A percentile compares a stretch with the other conserved stretches of the same genome.
Evolutionary conservation across 192 early-diverging fungal species (phyloP).

Genomic region (Linderina pennispora): DNA sequence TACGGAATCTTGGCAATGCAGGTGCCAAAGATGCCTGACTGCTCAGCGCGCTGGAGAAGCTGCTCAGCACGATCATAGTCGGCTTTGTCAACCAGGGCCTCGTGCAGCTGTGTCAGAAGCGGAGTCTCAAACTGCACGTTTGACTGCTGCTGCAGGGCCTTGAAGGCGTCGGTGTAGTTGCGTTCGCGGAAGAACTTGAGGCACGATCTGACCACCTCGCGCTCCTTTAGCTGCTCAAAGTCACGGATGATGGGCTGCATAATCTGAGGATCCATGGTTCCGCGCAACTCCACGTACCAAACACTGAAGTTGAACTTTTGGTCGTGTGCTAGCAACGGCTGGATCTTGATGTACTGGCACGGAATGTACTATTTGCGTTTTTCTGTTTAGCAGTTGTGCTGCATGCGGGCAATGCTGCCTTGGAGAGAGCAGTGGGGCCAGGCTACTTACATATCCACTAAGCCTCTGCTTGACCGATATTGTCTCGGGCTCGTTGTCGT

Average conservation of each 20-base stretch:
- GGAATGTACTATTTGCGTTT: slow-evolving; percentile 65
- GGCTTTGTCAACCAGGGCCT: slow-evolving; percentile 57
- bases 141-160: slow-evolving; percentile 58
- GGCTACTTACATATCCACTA: slow-evolving; percentile 55
- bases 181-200: slow-evolving; percentile 84
- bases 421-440: not conserved
- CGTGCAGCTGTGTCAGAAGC: slow-evolving; percentile 69
- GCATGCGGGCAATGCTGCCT: not conserved
- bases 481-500: slow-evolving; percentile 77
- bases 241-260: slow-evolving; percentile 45
- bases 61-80: slow-evolving; percentile 71
- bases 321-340: slow-evolving; percentile 83
- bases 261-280: slow-evolving; percentile 60
- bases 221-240: slow-evolving; percentile 61
- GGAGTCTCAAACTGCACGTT: slow-evolving; percentile 70
- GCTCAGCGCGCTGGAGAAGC: slow-evolving; percentile 58
- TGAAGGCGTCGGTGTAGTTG: slow-evolving; percentile 68
- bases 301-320: slow-evolving; percentile 94
- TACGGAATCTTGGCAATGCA: slow-evolving; percentile 67
- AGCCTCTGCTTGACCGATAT: slow-evolving; percentile 76
- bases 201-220: slow-evolving; percentile 75
- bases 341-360: slow-evolving; percentile 89
- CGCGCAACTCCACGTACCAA: slow-evolving; percentile 89
- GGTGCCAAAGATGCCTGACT: slow-evolving; percentile 61
- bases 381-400: no score